Conservation (phyloP, 371 early-diverging fungal genomes). For the Rhizopus sp. region DNA sequence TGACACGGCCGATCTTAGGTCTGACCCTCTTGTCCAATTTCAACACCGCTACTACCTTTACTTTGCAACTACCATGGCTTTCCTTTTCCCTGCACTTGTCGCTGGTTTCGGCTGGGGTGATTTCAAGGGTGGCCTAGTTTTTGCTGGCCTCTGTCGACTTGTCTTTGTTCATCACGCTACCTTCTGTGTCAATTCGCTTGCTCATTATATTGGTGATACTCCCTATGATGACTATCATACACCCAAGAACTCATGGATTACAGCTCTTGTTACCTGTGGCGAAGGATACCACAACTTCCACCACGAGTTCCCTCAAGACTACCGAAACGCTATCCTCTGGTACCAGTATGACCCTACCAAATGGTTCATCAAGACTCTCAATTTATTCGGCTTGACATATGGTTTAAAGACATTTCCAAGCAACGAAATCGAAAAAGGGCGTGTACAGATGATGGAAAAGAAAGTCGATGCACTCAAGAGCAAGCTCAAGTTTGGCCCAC, state of each 20-base stretch:
- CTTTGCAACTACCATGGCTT: slow-evolving; percentile 72
- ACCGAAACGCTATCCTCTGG: slow-evolving; percentile 89
- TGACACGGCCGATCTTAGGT: slow-evolving; percentile 82
- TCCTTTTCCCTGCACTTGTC: slow-evolving; percentile 80
- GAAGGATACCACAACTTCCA: slow-evolving; percentile 92
- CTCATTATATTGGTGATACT: slow-evolving; percentile 78
- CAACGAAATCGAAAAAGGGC: slow-evolving; percentile 90
- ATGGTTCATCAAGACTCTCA: slow-evolving; percentile 79
- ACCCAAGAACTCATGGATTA: slow-evolving; percentile 79
- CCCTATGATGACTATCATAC: slow-evolving; percentile 82
- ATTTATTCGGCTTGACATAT: slow-evolving; percentile 75
- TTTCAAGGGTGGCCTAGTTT: slow-evolving; percentile 87
- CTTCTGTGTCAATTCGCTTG: slow-evolving; percentile 92
- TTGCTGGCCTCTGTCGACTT: slow-evolving; percentile 78
- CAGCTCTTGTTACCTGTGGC: slow-evolving; percentile 80
- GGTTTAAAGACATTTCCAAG: slow-evolving; percentile 86
- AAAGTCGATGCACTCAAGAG: slow-evolving; percentile 62
- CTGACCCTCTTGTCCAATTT: slow-evolving; percentile 74
- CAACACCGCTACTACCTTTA: slow-evolving; percentile 83
- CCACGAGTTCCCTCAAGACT: slow-evolving; percentile 96
- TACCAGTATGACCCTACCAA: slow-evolving; percentile 96
- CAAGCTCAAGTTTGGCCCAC: slow-evolving; percentile 74
- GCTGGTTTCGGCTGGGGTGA: slow-evolving; percentile 90
- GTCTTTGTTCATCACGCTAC: slow-evolving; percentile 91
- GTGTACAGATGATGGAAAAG: slow-evolving; percentile 83